Base-by-base conservation (phyloP, 1,284 basidiomycete species). In the Sphagnurus paluster region DNA sequence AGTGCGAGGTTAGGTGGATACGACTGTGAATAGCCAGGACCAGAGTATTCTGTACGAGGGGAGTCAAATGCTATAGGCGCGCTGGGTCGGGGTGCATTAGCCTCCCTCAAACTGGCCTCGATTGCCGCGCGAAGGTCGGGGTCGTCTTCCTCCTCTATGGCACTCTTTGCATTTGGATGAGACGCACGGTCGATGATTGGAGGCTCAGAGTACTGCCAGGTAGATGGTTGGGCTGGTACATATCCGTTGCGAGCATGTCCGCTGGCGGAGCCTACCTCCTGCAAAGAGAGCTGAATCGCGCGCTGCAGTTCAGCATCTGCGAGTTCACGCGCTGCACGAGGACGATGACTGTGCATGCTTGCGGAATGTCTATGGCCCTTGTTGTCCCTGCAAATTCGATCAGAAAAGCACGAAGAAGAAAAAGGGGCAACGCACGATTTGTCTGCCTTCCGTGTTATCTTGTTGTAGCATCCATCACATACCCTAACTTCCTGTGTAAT, bases 101-200 rank as follows among this genome's bases (percentile, higher is more conserved):
- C 85, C 59, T 99, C 97, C 9, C 85, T 78, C 54, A 99, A 67
- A 61, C 90, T 94, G 0, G 97, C 97, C 60, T 98, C 95, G 48
- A 99, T 99, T 0, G 97, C 97, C 10, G 96, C 90, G 44, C 80
- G 84, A 17, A 99, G 73, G 55, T 99, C 93, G 8, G 92, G 90
- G 63, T 99, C 96, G 17, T 98, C 90, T 37, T 95, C 93, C 17
- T 93, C 92, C 10, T 82, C 85, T 4, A 70, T 54, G 34, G 65
- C 55, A 2, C 60, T 35, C 30, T 64, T 65, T 29, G 60, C 54
- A 6, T 64, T 59, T 3, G 82, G 77, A 46, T 70, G 75, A 5
- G 71, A 71, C 39, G 60, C 63, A 44, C 75, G 73, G 51, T 86
- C 81, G 24, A 88, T 66, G 16, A 87, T 57, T 1, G 91, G 91